Conservation (phyloP, 495 filamentous ascomycete species). For the Staphylotrichum longicolle region DNA sequence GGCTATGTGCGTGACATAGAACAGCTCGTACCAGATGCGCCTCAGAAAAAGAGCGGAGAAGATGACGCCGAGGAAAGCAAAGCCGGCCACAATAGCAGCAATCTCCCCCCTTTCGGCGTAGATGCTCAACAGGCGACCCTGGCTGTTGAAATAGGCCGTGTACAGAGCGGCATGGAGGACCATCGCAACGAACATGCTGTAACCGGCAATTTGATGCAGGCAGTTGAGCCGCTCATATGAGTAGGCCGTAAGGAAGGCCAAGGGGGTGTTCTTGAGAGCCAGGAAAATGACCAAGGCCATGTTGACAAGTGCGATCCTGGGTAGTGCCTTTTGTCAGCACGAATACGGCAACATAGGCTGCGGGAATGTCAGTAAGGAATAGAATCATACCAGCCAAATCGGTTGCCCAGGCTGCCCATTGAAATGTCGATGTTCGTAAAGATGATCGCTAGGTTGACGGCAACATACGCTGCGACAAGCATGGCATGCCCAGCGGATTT, state of each 20-base stretch:
- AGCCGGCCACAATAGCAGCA: constrained; percentile 49
- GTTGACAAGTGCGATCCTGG: constrained; percentile 55
- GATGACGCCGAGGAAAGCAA: constrained; percentile 44
- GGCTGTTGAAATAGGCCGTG: constrained; percentile 38
- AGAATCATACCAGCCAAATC: constrained; percentile 52
- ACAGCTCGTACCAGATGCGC: constrained; percentile 54
- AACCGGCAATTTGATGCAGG: constrained; percentile 58
- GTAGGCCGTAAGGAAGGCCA: constrained; percentile 55
- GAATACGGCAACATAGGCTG: constrained; percentile 13
- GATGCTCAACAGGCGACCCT: constrained; percentile 25
- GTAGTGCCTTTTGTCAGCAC: background rate
- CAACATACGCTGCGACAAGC: constrained; percentile 48
- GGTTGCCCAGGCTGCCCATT: constrained; percentile 33
- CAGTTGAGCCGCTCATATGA: constrained; percentile 62
- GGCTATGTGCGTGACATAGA: constrained; percentile 55
- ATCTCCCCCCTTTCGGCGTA: constrained; percentile 31
- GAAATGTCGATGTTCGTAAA: constrained; percentile 46
- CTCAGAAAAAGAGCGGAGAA: constrained; percentile 47
- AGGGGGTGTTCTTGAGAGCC: constrained; percentile 58
- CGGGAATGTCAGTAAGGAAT: background rate
- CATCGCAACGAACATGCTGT: constrained; percentile 47
- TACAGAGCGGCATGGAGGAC: constrained; percentile 49
- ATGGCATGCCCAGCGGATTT: constrained; percentile 52
- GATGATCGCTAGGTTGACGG: constrained; percentile 49
- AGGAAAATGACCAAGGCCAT: constrained; percentile 57